phyloP scores from a whole-genome alignment of 139 green algal species.

The Tetradesmus obliquus region DNA sequence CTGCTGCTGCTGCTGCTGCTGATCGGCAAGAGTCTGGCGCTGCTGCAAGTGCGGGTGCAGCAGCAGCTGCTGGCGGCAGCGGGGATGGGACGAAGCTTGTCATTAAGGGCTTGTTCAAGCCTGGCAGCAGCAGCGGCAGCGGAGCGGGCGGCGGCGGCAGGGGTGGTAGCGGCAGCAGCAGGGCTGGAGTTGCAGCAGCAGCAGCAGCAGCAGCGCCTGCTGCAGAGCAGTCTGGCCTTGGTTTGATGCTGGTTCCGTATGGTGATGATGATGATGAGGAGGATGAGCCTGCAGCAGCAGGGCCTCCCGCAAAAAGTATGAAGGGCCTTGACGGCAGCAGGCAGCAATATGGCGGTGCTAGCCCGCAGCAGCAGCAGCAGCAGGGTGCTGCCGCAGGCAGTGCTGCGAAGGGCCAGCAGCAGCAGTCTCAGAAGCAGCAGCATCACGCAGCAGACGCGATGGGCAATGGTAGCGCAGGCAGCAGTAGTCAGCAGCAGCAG shows the following conservation, averaged over 20 bases:
- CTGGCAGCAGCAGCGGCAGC: not conserved
- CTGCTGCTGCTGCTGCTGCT: not conserved
- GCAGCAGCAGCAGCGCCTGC: constrained; percentile 11
- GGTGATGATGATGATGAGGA: constrained; percentile 38
- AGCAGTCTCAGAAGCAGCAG: not conserved
- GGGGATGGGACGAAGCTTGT: not conserved
- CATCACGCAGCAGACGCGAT: not conserved
- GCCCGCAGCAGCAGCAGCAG: constrained; percentile 27
- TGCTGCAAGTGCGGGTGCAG: not conserved
- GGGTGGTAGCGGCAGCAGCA: not conserved
- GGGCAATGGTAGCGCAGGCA: not conserved
- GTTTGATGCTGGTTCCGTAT: constrained; percentile 31
- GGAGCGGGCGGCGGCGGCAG: not conserved
- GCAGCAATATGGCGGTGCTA: not conserved
- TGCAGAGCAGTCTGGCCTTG: not conserved
- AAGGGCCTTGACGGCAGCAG: not conserved
- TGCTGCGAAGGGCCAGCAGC: constrained; percentile 17
- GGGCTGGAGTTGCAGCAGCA: not conserved
- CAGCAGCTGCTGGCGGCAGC: not conserved
- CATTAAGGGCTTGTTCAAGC: constrained; percentile 25
- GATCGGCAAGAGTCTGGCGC: not conserved
- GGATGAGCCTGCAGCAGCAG: not conserved
- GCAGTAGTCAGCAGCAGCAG: not conserved
- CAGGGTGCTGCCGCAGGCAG: not conserved
- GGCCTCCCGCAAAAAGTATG: not conserved